phyloP scores from a whole-genome alignment of 768 basidiomycete genomes.

The Boletus bicolor region DNA sequence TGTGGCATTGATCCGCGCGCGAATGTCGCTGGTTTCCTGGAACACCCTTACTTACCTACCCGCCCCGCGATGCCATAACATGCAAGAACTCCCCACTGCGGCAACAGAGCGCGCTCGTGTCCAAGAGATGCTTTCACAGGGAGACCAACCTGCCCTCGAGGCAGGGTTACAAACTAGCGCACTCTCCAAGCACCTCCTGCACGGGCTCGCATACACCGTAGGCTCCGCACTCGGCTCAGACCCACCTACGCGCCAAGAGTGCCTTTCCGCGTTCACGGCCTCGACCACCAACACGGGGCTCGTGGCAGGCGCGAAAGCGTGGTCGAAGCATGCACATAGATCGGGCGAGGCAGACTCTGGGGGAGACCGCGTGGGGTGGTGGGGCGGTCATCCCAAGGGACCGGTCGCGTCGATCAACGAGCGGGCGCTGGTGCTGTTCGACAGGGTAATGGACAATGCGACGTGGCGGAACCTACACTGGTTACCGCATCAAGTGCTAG shows the following conservation, averaged over 20 bases:
- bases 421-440: conserved; percentile 47
- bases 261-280: conserved; percentile 49
- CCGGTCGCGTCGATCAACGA: conserved; percentile 52
- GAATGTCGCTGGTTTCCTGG: neutral
- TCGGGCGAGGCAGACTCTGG: conserved; percentile 28
- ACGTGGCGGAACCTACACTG: conserved; percentile 67
- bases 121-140: conserved; percentile 10
- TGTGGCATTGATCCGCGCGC: neutral
- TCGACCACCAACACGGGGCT: conserved; percentile 48
- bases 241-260: conserved; percentile 48
- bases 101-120: conserved; percentile 36
- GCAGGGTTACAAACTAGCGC: conserved; percentile 24
- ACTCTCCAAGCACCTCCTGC: conserved; percentile 43
- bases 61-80: conserved; percentile 40
- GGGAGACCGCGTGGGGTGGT: conserved; percentile 44
- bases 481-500: conserved; percentile 58
- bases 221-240: conserved; percentile 55
- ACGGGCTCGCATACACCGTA: conserved; percentile 55
- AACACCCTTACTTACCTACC: conserved; percentile 5
- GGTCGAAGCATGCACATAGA: conserved; percentile 64
- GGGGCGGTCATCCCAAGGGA: conserved; percentile 52
- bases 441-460: conserved; percentile 48
- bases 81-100: conserved; percentile 44
- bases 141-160: conserved; percentile 9
- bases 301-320: conserved; percentile 59